Percentiles rank a stretch among this genome's conserved stretches.
These are phyloP conservation scores for Boletus reticulatus DNA, from an alignment of 768 basidiomycete genomes.

Conservation along the genomic window DNA sequence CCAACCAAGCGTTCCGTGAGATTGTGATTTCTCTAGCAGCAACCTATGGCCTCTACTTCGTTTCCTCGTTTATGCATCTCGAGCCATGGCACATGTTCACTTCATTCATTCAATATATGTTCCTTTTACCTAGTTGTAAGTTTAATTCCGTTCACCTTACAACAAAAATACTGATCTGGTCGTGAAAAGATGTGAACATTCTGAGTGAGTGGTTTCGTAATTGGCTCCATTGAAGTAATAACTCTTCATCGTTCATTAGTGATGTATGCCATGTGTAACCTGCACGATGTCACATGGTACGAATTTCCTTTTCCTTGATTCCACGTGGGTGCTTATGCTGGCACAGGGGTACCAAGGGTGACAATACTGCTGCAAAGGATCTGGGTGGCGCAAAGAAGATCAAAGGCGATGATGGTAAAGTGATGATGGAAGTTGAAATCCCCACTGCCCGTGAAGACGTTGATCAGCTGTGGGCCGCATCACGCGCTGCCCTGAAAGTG, in stretches of 20 bases:
- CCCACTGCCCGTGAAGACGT: conserved; percentile 84
- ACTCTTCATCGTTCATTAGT: conserved; percentile 36
- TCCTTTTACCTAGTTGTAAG: conserved; percentile 77
- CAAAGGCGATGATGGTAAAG: conserved; percentile 80
- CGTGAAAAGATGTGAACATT: conserved; percentile 65
- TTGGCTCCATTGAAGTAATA: not conserved
- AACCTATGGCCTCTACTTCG: conserved; percentile 81
- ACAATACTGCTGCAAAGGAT: conserved; percentile 85
- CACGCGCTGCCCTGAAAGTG: conserved; percentile 63
- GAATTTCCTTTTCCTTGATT: conserved; percentile 1
- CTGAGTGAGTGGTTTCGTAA: conserved; percentile 46
- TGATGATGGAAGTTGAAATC: conserved; percentile 82
- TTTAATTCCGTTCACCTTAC: conserved; percentile 4
- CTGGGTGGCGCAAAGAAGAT: conserved; percentile 90
- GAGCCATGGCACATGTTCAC: conserved; percentile 99
- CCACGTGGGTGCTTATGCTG: conserved; percentile 1
- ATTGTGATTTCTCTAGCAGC: conserved; percentile 79
- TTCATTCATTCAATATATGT: conserved; percentile 88
- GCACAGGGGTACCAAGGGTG: conserved; percentile 84
- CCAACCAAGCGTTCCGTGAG: conserved; percentile 72
- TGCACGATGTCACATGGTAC: conserved; percentile 83
- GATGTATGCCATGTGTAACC: conserved; percentile 94
- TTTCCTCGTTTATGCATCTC: conserved; percentile 83
- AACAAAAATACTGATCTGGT: conserved; percentile 6
- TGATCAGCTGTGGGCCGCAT: conserved; percentile 82